These are phyloP conservation scores for Fragilaria crotonensis DNA, from an alignment of 108 stramenopile genomes.

Conservation along the genomic window DNA sequence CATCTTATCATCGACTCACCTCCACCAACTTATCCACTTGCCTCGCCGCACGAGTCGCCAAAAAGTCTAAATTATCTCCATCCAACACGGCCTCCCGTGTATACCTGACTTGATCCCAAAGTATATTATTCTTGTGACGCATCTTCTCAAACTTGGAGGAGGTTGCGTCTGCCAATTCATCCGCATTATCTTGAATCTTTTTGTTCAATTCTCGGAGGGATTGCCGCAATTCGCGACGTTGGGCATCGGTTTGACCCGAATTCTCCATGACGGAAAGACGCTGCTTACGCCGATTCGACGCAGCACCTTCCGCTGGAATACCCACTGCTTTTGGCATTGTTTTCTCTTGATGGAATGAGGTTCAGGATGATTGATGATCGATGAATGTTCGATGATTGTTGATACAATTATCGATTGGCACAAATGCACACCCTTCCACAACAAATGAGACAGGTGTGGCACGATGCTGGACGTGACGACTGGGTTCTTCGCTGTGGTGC, in stretches of 20 bases:
- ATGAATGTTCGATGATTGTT: too few relatives aligned
- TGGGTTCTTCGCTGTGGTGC: too few relatives aligned
- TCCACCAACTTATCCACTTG: conserved; percentile 70
- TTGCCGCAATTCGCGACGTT: conserved; percentile 57
- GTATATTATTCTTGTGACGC: conserved; percentile 59
- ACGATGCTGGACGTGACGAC: too few relatives aligned
- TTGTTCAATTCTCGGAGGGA: conserved; percentile 24
- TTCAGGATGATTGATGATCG: too few relatives aligned
- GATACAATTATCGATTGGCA: too few relatives aligned
- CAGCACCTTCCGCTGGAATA: too few relatives aligned
- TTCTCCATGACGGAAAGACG: conserved; percentile 27
- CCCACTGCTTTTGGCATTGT: too few relatives aligned
- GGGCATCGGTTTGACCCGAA: conserved; percentile 57
- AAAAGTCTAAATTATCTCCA: conserved; percentile 68
- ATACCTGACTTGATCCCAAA: conserved; percentile 61
- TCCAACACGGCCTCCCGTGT: conserved; percentile 85
- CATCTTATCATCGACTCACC: conserved; percentile 38
- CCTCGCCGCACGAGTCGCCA: conserved; percentile 46
- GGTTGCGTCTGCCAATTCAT: conserved; percentile 16
- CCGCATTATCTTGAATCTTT: conserved; percentile 5
- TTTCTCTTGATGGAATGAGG: too few relatives aligned
- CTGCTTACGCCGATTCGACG: too few relatives aligned
- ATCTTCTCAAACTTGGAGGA: conserved; percentile 14
- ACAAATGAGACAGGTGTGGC: too few relatives aligned
- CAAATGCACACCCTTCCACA: too few relatives aligned